These are phyloP conservation scores for Fragosphaeria purpurea DNA, from an alignment of 2,329 filamentous ascomycete species.

Conservation along the genomic window DNA sequence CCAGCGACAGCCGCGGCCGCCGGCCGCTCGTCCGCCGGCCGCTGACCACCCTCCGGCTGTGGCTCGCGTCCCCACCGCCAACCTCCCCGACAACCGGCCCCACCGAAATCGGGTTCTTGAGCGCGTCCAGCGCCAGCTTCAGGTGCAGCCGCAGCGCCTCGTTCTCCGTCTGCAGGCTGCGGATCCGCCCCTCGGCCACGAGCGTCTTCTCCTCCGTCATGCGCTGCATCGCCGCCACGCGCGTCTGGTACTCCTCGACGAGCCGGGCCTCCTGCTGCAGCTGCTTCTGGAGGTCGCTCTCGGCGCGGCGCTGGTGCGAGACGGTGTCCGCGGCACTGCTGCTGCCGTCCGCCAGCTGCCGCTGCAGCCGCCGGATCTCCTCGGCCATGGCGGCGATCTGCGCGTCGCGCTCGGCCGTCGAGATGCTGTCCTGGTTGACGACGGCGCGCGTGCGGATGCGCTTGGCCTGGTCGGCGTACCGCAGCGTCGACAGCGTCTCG, in stretches of 20 bases:
- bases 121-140: constrained; percentile 71
- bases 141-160: constrained; percentile 82
- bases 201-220: constrained; percentile 92
- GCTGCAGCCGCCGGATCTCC: constrained; percentile 78
- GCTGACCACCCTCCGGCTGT: constrained; percentile 6
- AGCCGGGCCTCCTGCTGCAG: constrained; percentile 62
- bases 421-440: constrained; percentile 92
- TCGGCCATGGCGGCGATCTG: constrained; percentile 93
- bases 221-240: constrained; percentile 81
- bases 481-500: constrained; percentile 88
- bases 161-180: constrained; percentile 79
- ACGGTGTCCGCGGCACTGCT: no score
- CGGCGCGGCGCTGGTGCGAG: constrained; percentile 39
- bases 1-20: constrained; percentile 9
- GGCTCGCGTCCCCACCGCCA: not conserved
- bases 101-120: constrained; percentile 80
- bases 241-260: constrained; percentile 79
- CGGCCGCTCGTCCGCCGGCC: constrained; percentile 5
- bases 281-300: constrained; percentile 61
- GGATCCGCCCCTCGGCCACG: constrained; percentile 88
- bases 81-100: not conserved
- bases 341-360: constrained; percentile 56
- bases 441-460: constrained; percentile 88
- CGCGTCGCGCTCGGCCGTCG: constrained; percentile 83
- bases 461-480: constrained; percentile 96